Conservation (phyloP, 2,329 filamentous ascomycete species). For the Trichophyton benhamiae region DNA sequence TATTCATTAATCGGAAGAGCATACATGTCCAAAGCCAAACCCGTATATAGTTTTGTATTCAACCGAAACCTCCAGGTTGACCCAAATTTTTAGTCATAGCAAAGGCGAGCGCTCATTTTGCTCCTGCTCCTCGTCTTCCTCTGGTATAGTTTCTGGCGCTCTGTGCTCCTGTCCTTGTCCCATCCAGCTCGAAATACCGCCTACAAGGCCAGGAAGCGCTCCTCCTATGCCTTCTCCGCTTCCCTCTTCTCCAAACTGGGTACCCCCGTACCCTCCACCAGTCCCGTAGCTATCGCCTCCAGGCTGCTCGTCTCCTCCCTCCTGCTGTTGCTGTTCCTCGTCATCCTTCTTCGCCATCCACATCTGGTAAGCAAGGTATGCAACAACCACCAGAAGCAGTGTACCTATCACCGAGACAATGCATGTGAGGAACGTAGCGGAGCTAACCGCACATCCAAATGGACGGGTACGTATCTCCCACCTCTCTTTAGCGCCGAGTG, state of each 20-base stretch:
- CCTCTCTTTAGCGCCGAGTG: conserved; percentile 28
- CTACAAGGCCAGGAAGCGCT: neutral
- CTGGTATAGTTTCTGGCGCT: neutral
- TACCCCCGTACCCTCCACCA: neutral
- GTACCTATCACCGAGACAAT: conserved; percentile 23
- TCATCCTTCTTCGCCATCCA: conserved; percentile 11
- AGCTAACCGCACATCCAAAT: conserved; percentile 32
- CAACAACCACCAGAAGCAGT: conserved; percentile 14
- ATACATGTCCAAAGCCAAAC: neutral
- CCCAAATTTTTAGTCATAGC: neutral
- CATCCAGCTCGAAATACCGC: conserved; percentile 4
- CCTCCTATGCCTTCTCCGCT: neutral
- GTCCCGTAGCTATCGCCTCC: neutral
- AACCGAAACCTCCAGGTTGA: neutral
- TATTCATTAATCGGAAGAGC: neutral
- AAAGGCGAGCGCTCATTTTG: neutral
- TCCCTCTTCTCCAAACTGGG: neutral
- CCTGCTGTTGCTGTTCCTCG: conserved; percentile 1
- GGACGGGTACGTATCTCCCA: conserved; percentile 32
- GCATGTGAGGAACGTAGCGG: conserved; percentile 27
- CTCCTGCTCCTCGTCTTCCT: conserved; percentile 2
- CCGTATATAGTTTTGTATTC: neutral
- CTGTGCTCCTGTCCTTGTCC: neutral
- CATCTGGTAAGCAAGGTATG: neutral
- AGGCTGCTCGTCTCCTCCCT: neutral